phyloP scores from a whole-genome alignment of 768 basidiomycete species.

The Rhodotorula kratochvilovae region DNA sequence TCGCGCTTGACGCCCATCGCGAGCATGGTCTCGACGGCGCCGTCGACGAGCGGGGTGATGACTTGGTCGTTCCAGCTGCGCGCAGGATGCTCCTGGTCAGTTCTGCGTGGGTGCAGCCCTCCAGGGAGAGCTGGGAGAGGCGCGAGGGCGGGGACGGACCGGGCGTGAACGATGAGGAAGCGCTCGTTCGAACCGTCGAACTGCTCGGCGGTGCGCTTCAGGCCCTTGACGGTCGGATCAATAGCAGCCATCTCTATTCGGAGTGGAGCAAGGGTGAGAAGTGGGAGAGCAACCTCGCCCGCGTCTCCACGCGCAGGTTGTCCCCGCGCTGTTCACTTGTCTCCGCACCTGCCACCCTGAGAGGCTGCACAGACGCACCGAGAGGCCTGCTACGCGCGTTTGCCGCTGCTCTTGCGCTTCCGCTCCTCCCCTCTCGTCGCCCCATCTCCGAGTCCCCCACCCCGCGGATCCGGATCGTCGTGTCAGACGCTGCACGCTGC shows the following conservation, averaged over 20 bases:
- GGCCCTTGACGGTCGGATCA: slow-evolving; percentile 40
- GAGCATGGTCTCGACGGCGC: slow-evolving; percentile 72
- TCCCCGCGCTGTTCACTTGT: too few species aligned
- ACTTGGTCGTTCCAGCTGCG: slow-evolving; percentile 78
- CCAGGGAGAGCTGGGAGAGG: neutral
- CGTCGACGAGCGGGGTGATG: slow-evolving; percentile 76
- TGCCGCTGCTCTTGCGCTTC: too few species aligned
- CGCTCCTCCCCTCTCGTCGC: too few species aligned
- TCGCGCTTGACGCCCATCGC: slow-evolving; percentile 77
- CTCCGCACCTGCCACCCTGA: too few species aligned
- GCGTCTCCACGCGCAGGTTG: too few species aligned
- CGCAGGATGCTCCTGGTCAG: neutral
- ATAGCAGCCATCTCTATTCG: neutral
- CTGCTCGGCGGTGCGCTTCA: slow-evolving; percentile 42
- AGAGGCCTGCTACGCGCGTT: too few species aligned
- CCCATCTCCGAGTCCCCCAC: too few species aligned
- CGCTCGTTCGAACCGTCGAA: slow-evolving; percentile 78
- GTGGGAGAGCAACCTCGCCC: neutral
- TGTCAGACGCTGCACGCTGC: too few species aligned
- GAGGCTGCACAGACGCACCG: too few species aligned
- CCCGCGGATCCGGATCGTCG: too few species aligned
- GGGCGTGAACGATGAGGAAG: slow-evolving; percentile 86
- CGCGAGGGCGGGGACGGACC: slow-evolving; percentile 46
- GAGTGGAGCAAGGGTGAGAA: neutral
- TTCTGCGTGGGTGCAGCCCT: too few species aligned